phyloP scores from a whole-genome alignment of 2,329 filamentous ascomycete genomes.

The Podosphaera leucotricha region DNA sequence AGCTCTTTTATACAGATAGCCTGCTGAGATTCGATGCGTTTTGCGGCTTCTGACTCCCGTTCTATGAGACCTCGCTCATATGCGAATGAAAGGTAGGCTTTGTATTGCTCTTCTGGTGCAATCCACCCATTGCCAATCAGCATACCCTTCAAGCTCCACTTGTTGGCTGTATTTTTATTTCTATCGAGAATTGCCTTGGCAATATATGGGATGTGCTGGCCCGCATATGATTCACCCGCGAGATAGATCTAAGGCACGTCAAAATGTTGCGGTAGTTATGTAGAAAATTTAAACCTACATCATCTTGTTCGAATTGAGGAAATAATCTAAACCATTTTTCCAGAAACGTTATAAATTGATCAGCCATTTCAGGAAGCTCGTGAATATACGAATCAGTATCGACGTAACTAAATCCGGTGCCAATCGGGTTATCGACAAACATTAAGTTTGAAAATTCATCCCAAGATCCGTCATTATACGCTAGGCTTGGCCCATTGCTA shows the following conservation, averaged over 20 bases:
- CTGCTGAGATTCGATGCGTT: constrained; percentile 43
- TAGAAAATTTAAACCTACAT: constrained; percentile 35
- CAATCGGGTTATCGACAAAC: constrained; percentile 92
- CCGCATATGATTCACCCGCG: constrained; percentile 88
- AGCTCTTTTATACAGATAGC: constrained; percentile 40
- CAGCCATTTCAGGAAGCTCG: constrained; percentile 71
- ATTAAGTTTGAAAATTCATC: constrained; percentile 92
- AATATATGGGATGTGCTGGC: constrained; percentile 93
- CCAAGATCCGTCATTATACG: constrained; percentile 87
- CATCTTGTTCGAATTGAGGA: constrained; percentile 74
- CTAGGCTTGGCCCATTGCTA: constrained; percentile 28
- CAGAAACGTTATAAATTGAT: constrained; percentile 68
- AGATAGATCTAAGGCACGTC: constrained; percentile 49
- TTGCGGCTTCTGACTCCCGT: constrained; percentile 37
- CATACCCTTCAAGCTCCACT: constrained; percentile 65
- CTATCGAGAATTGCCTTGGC: constrained; percentile 73
- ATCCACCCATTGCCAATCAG: constrained; percentile 98
- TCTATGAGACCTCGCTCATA: constrained; percentile 53
- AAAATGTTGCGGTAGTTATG: constrained; percentile 4
- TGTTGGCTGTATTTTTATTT: constrained; percentile 37
- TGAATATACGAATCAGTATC: constrained; percentile 69
- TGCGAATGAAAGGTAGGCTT: constrained; percentile 59
- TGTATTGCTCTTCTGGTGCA: constrained; percentile 71
- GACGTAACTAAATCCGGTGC: constrained; percentile 89
- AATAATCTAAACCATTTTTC: constrained; percentile 83